Conservation (phyloP, 139 green algal species). For the Penium margaritaceum region DNA sequence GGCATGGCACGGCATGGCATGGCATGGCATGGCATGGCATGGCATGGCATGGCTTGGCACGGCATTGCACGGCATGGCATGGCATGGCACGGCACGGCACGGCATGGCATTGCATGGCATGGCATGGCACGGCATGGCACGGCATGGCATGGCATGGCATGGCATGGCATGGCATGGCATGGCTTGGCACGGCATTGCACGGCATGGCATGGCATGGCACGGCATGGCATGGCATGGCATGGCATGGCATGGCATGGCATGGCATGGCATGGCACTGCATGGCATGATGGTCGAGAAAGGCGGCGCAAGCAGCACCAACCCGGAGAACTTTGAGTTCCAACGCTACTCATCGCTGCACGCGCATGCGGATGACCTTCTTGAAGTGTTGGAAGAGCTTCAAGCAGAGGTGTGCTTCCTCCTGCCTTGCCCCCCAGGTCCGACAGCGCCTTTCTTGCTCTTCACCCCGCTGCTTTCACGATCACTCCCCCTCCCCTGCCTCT, state of each 20-base stretch:
- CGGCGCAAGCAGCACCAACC: constrained; percentile 24
- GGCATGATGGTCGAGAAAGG: too few relatives aligned
- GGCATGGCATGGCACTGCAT: background rate
- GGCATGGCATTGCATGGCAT: background rate
- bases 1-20: background rate
- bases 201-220: background rate
- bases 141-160: background rate
- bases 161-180: background rate
- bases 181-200: background rate
- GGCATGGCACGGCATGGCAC: background rate
- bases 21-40: background rate
- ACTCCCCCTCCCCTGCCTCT: too few relatives aligned
- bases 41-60: background rate
- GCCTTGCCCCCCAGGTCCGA: too few relatives aligned
- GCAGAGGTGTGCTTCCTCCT: too few relatives aligned
- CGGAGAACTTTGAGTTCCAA: constrained; percentile 14
- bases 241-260: background rate
- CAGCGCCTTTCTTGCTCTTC: too few relatives aligned
- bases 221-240: background rate
- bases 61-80: background rate
- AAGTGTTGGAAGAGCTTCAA: constrained; percentile 19
- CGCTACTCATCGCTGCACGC: constrained; percentile 11
- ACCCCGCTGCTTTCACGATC: too few relatives aligned
- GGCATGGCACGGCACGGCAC: background rate
- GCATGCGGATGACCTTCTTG: constrained; percentile 26